phyloP scores from a whole-genome alignment of 805 yeast species.

The Starmerella sp. region DNA sequence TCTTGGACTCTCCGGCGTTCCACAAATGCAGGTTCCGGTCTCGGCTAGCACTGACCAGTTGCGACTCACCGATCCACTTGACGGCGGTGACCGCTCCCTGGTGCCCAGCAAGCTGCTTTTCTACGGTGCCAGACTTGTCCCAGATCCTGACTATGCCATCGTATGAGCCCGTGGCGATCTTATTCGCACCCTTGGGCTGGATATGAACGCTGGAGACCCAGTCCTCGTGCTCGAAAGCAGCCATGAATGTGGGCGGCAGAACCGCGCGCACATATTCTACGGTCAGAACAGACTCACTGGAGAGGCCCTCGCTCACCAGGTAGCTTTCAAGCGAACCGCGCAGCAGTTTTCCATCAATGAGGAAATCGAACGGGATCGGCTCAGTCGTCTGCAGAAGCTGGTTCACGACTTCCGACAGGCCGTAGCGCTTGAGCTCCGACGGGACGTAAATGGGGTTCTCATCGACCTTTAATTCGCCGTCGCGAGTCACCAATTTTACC shows the following conservation, averaged over 20 bases:
- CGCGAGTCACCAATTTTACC: conserved; percentile 69
- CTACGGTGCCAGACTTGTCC: conserved; percentile 68
- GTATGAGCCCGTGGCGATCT: conserved; percentile 77
- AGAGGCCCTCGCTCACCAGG: conserved; percentile 60
- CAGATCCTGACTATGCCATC: conserved; percentile 91
- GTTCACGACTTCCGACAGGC: conserved; percentile 89
- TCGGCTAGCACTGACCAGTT: conserved; percentile 75
- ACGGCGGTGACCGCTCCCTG: conserved; percentile 77
- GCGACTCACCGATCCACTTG: conserved; percentile 61
- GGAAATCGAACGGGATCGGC: conserved; percentile 84
- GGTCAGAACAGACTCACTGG: conserved; percentile 66
- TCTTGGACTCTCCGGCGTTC: conserved; percentile 33
- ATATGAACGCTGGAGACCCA: conserved; percentile 78
- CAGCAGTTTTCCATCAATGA: conserved; percentile 72
- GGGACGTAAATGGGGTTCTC: conserved; percentile 86
- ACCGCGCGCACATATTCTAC: conserved; percentile 87
- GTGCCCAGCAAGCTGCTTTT: conserved; percentile 76
- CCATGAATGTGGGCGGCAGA: conserved; percentile 84
- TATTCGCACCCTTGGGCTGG: conserved; percentile 32
- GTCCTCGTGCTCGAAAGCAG: conserved; percentile 83
- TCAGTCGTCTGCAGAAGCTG: conserved; percentile 54
- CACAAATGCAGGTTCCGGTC: conserved; percentile 84
- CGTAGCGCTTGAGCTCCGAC: conserved; percentile 71
- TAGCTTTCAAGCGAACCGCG: conserved; percentile 73
- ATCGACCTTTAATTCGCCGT: conserved; percentile 56